Evolutionary conservation across 2,329 filamentous ascomycete genomes (phyloP).

Genomic region (Penicillium paneum): DNA sequence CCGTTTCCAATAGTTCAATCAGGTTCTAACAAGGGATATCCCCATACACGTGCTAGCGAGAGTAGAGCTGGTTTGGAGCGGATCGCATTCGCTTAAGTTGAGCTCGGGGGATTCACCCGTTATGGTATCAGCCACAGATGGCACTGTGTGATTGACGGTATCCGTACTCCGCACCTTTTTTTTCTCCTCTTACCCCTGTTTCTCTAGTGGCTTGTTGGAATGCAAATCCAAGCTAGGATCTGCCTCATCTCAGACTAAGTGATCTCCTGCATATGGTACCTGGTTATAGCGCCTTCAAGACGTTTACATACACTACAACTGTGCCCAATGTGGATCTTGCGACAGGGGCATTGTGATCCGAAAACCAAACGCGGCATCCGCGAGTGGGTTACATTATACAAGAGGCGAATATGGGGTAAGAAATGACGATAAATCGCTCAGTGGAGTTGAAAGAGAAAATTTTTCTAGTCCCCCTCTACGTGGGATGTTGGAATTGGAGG

Average conservation of each 20-base stretch:
- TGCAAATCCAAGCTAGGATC: not conserved
- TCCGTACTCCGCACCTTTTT: not conserved
- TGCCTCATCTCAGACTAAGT: constrained; percentile 1
- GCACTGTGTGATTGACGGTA: not conserved
- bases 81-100: not conserved
- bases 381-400: not conserved
- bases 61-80: not conserved
- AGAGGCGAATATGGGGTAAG: constrained; percentile 5
- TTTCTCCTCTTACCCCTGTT: not conserved
- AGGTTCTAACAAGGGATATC: not conserved
- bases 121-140: not conserved
- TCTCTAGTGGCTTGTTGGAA: not conserved
- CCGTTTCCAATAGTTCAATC: not conserved
- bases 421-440: constrained; percentile 9
- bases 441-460: constrained; percentile 1
- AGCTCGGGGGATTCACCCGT: not conserved
- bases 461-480: not conserved
- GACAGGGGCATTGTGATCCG: not conserved
- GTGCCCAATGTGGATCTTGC: not conserved
- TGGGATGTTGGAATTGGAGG: not conserved
- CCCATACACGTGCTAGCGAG: not conserved
- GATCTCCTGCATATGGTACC: constrained; percentile 10
- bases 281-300: not conserved
- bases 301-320: no score
- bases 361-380: not conserved